Base-by-base conservation (phyloP, 345 rosid species). In the Salix dunnii region DNA sequence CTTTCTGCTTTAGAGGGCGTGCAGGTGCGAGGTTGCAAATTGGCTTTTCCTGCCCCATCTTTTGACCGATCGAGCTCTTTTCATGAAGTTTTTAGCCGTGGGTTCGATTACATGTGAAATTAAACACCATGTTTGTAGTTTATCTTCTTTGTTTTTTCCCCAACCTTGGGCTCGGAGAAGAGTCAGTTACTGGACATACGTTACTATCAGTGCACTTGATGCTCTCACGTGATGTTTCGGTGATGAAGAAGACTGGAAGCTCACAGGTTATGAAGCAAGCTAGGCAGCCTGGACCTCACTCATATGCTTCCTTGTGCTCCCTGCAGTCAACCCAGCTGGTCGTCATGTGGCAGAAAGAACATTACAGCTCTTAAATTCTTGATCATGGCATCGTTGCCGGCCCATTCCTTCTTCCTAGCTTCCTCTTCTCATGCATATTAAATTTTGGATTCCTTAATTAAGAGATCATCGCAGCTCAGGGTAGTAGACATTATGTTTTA, bases 61-160 rank as follows among this genome's bases (percentile, higher is more conserved):
- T 72, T 67, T 78, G 81, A 78, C 81, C 8, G 23, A 72, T 36
- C 76, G 40, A 40, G 1, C 61, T 28, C 49, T 58, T 66, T 60
- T 12, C 70, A 49, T 49, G 27, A 25, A n/a, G 28, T 6, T 42
- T 23, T 75, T 31, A 65, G 33, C 25, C 5, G 5, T 67, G 46
- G 46, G 65, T 67, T n/a, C 51, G 51, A 25, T 35, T 51, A 67
- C 36, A 33, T 14, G 18, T 36, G 48, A 38, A 3, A n/a, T n/a
- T n/a, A n/a, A 17, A 16, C 27, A 18, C 48, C 25, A 23, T 72
- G 65, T 36, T 58, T 8, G 11, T 36, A 23, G 66, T 5, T 38
- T 7, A 36, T 12, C 73, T 27, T 48, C 40, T 40, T 58, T 58
- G 27, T 6, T 68, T 42, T 18, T 30, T 11, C 46, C 18, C 28